Conservation (phyloP, 257 asterid genomes). For the Ophiorrhiza pumila region DNA sequence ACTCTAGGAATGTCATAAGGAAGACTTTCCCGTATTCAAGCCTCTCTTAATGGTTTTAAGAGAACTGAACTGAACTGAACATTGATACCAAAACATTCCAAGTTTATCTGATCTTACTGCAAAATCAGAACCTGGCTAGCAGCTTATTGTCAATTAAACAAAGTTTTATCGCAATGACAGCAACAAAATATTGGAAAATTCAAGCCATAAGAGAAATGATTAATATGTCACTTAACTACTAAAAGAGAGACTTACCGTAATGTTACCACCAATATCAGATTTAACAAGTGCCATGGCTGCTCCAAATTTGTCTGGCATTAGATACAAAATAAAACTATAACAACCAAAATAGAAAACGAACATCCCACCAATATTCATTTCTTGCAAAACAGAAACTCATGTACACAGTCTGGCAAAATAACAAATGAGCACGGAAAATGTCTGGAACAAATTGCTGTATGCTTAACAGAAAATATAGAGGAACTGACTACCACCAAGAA, state of each 20-base stretch:
- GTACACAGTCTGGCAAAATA: background rate
- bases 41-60: background rate
- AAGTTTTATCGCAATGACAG: background rate
- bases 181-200: background rate
- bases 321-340: conserved; percentile 10
- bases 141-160: background rate
- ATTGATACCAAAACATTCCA: background rate
- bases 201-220: background rate
- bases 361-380: background rate
- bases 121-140: background rate
- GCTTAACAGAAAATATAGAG: background rate
- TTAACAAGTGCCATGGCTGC: conserved; percentile 92
- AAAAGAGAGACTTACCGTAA: conserved; percentile 49
- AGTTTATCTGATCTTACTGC: background rate
- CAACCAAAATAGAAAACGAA: background rate
- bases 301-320: conserved; percentile 81
- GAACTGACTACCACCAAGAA: background rate
- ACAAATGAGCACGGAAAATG: background rate
- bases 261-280: conserved; percentile 90
- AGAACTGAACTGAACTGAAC: background rate
- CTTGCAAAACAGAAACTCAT: background rate
- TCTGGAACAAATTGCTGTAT: background rate
- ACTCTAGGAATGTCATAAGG: background rate
- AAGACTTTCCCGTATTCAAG: conserved; percentile 2
- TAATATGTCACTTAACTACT: background rate